A percentile compares a stretch with the other conserved stretches of the same genome.
phyloP scores from a whole-genome alignment of 495 filamentous ascomycete species.

The Cercophora sp. region DNA sequence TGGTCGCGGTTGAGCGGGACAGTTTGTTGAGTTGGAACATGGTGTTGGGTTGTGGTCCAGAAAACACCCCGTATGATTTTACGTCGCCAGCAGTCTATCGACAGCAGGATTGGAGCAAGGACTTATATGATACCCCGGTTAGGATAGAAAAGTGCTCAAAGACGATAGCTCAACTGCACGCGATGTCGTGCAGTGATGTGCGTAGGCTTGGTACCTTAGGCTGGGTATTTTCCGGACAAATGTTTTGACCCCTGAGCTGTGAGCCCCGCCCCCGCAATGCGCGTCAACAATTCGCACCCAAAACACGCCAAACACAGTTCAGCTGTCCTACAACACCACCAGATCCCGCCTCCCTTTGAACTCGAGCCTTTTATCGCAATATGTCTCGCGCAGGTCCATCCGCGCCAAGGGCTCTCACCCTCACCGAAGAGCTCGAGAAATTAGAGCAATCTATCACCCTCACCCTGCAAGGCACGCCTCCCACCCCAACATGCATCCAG shows the following conservation, averaged over 20 bases:
- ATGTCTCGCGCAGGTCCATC: constrained; percentile 46
- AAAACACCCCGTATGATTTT: too few species aligned
- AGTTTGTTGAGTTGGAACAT: too few species aligned
- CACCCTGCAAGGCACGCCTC: constrained; percentile 75
- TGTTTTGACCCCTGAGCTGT: constrained; percentile 1
- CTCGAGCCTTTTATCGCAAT: constrained; percentile 3
- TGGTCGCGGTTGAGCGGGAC: too few species aligned
- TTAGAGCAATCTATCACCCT: constrained; percentile 95
- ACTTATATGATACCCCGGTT: background rate
- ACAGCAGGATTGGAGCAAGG: background rate
- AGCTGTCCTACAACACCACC: background rate
- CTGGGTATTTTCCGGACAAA: too few species aligned
- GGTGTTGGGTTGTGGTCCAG: too few species aligned
- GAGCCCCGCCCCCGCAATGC: constrained; percentile 11
- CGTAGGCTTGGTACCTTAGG: background rate
- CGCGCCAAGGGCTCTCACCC: constrained; percentile 62
- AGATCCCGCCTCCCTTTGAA: background rate
- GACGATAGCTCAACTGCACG: too few species aligned
- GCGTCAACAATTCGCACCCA: constrained; percentile 10
- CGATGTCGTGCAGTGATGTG: background rate
- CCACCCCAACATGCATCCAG: background rate
- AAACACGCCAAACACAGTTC: constrained; percentile 4
- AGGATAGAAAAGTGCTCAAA: too few species aligned
- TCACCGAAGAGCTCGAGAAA: constrained; percentile 95
- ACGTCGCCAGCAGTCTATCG: too few species aligned